Percentiles rank a stretch among this genome's conserved stretches.
phyloP scores from a whole-genome alignment of 2,329 filamentous ascomycete genomes.

The Diplodia intermedia region DNA sequence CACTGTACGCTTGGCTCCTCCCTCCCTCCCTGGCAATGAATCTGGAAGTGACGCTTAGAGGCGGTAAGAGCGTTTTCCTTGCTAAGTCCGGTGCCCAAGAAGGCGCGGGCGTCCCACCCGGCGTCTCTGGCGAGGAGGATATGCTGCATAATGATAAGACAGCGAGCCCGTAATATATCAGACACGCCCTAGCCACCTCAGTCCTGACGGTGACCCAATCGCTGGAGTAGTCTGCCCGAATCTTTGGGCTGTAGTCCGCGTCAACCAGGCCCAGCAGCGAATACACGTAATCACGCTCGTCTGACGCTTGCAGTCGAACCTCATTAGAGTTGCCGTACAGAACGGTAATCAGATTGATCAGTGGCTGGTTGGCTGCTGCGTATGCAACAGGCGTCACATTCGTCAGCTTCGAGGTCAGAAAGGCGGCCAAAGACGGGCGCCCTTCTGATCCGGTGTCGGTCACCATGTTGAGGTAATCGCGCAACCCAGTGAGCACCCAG shows the following conservation, averaged over 20 bases:
- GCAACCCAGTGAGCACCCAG: not conserved
- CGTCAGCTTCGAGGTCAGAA: not conserved
- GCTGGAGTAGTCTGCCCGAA: not conserved
- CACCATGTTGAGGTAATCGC: not conserved
- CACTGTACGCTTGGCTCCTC: not conserved
- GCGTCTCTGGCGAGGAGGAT: not conserved
- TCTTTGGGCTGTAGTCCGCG: not conserved
- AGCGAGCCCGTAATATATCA: not conserved
- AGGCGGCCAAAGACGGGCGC: not conserved
- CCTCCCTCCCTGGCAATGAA: not conserved
- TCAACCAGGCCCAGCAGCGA: not conserved
- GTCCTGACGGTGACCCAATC: not conserved
- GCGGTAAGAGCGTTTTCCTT: not conserved
- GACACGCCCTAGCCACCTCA: not conserved
- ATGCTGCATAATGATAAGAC: not conserved
- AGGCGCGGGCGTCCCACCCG: not conserved
- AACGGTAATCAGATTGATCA: not conserved
- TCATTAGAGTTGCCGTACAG: not conserved
- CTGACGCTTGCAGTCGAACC: not conserved
- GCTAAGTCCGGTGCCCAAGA: not conserved
- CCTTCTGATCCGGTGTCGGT: no score
- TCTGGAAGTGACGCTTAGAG: not conserved
- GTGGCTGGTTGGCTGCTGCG: not conserved
- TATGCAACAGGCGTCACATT: slow-evolving; percentile 1
- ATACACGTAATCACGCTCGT: not conserved